Evolutionary conservation across 352 stramenopile genomes (phyloP).

Genomic region (Phytophthora sojae): DNA sequence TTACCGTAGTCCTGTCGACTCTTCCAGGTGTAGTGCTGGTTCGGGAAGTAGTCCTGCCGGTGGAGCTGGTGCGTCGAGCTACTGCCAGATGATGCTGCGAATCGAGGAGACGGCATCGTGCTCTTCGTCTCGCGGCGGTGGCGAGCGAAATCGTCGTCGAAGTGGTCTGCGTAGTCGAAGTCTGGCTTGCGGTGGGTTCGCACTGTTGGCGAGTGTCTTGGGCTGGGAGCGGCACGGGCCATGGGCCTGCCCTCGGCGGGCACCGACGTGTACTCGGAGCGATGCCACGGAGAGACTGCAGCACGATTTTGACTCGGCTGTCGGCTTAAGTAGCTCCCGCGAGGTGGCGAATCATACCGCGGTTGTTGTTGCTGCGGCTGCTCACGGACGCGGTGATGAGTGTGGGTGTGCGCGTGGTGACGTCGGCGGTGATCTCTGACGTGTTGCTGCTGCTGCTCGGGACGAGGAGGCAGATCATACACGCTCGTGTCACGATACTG

Average conservation of each 20-base stretch:
- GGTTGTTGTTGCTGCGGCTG: constrained; percentile 9
- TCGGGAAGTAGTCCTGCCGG: constrained; percentile 13
- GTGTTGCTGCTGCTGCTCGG: constrained; percentile 22
- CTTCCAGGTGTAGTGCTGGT: constrained; percentile 22
- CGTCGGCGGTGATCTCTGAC: constrained; percentile 18
- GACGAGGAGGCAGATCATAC: constrained; percentile 19
- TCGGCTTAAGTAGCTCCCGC: constrained; percentile 13
- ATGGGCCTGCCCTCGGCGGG: constrained; percentile 12
- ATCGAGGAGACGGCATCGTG: not conserved
- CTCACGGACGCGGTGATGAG: constrained; percentile 23
- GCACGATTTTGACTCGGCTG: constrained; percentile 11
- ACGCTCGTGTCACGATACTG: constrained; percentile 23
- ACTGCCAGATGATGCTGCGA: constrained; percentile 10
- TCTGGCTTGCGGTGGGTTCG: constrained; percentile 17
- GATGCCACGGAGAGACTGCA: constrained; percentile 26
- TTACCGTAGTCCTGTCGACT: constrained; percentile 8
- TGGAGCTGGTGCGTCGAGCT: constrained; percentile 15
- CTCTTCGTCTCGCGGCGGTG: constrained; percentile 12
- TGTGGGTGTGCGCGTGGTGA: constrained; percentile 25
- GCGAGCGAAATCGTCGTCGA: constrained; percentile 11
- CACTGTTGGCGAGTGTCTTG: constrained; percentile 6
- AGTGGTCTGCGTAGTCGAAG: constrained; percentile 8
- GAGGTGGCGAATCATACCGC: constrained; percentile 16
- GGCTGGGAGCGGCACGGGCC: constrained; percentile 1
- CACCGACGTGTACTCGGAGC: constrained; percentile 13